These are phyloP conservation scores for Phanerochaete carnosa DNA, from an alignment of 768 basidiomycete species.

Conservation along the genomic window DNA sequence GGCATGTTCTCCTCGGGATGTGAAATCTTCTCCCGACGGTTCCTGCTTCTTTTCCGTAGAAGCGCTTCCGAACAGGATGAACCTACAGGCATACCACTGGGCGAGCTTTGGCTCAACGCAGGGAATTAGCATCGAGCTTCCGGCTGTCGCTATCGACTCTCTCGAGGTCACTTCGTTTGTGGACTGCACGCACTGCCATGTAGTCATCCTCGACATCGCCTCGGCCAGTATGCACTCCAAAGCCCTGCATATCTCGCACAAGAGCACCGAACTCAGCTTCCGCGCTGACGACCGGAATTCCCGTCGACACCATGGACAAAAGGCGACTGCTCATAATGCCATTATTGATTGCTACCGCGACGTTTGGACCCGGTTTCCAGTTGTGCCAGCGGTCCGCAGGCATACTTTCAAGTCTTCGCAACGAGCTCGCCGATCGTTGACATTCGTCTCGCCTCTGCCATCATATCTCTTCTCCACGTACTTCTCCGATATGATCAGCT, in stretches of 20 bases:
- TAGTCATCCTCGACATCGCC: conserved; percentile 37
- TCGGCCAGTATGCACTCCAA: conserved; percentile 36
- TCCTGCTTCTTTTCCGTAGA: conserved; percentile 44
- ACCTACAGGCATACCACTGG: conserved; percentile 49
- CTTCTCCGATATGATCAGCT: conserved; percentile 41
- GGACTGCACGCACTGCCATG: conserved; percentile 38
- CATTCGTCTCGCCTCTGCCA: conserved; percentile 41
- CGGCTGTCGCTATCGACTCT: conserved; percentile 19
- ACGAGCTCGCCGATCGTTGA: conserved; percentile 32
- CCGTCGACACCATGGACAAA: conserved; percentile 11
- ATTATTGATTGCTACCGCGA: conserved; percentile 53
- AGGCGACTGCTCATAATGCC: conserved; percentile 41
- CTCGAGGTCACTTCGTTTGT: conserved; percentile 43
- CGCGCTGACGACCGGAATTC: conserved; percentile 28
- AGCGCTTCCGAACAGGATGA: conserved; percentile 12
- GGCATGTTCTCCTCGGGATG: conserved; percentile 28
- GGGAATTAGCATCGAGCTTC: conserved; percentile 38
- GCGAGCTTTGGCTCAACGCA: conserved; percentile 49
- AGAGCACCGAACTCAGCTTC: conserved; percentile 55
- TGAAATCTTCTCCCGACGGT: conserved; percentile 51
- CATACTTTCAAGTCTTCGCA: conserved; percentile 37
- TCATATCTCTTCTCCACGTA: conserved; percentile 36
- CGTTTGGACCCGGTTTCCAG: conserved; percentile 61
- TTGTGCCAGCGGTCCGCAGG: conserved; percentile 48
- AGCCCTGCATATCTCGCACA: conserved; percentile 50